A percentile compares a stretch with the other conserved stretches of the same genome.
Conservation (phyloP, 2,329 filamentous ascomycete species). For the Alternaria brassicicola region DNA sequence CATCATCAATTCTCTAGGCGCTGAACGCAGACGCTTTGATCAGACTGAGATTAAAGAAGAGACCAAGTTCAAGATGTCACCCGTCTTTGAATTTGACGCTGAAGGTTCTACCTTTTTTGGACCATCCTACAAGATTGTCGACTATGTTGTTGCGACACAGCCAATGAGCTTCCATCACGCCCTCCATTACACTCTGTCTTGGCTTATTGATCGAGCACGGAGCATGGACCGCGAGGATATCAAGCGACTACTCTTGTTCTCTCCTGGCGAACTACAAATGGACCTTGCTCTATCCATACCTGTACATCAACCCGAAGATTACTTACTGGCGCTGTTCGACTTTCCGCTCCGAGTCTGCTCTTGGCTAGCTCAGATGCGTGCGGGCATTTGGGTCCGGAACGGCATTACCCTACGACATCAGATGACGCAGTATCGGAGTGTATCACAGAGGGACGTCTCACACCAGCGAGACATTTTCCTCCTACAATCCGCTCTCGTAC, state of each 20-base stretch:
- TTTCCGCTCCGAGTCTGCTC: slow-evolving; percentile 91
- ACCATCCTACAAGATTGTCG: slow-evolving; percentile 67
- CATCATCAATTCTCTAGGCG: slow-evolving; percentile 86
- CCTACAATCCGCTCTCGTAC: slow-evolving; percentile 85
- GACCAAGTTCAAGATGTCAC: slow-evolving; percentile 77
- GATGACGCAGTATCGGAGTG: slow-evolving; percentile 89
- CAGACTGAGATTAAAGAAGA: slow-evolving; percentile 88
- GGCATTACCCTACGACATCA: slow-evolving; percentile 95
- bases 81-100: slow-evolving; percentile 79
- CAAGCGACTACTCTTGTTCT: slow-evolving; percentile 72
- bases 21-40: slow-evolving; percentile 84
- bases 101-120: slow-evolving; percentile 37
- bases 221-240: slow-evolving; percentile 72
- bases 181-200: slow-evolving; percentile 93
- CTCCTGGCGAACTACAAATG: slow-evolving; percentile 70
- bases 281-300: slow-evolving; percentile 62
- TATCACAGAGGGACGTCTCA: slow-evolving; percentile 86
- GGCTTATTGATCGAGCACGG: slow-evolving; percentile 90
- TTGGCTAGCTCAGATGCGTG: slow-evolving; percentile 98
- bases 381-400: slow-evolving; percentile 98
- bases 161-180: slow-evolving; percentile 97
- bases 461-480: slow-evolving; percentile 96
- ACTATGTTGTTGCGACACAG: slow-evolving; percentile 86
- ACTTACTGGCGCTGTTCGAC: slow-evolving; percentile 87
- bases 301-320: slow-evolving; percentile 72